A percentile compares a stretch with the other conserved stretches of the same genome.
Conservation (phyloP, 192 early-diverging fungal genomes). For the Backusella parvicylindrica region DNA sequence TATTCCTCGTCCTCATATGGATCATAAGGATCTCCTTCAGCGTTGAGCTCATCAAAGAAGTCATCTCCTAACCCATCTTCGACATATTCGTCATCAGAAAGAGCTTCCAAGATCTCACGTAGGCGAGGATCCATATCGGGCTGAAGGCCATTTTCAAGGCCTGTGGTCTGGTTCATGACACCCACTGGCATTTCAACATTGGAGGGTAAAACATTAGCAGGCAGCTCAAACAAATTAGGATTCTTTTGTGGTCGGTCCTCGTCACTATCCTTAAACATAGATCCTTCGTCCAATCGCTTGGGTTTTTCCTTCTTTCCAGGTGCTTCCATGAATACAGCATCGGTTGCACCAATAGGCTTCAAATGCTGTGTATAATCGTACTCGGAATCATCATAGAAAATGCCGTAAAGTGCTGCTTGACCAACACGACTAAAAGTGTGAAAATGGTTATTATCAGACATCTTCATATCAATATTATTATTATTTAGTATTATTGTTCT, state of each 20-base stretch:
- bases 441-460: background rate
- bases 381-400: conserved; percentile 86
- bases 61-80: conserved; percentile 78
- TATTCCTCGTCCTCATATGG: conserved; percentile 61
- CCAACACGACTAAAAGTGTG: conserved; percentile 42
- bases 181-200: conserved; percentile 64
- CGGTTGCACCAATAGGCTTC: conserved; percentile 71
- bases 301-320: conserved; percentile 51
- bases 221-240: conserved; percentile 50
- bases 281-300: conserved; percentile 25
- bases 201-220: conserved; percentile 75
- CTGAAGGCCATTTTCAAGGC: conserved; percentile 53
- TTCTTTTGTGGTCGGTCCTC: conserved; percentile 27
- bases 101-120: conserved; percentile 86
- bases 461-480: too few relatives aligned
- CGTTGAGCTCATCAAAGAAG: conserved; percentile 80
- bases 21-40: conserved; percentile 46
- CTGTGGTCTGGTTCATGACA: conserved; percentile 65
- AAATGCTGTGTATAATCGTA: conserved; percentile 97
- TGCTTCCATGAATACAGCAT: conserved; percentile 80
- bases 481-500: background rate
- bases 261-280: conserved; percentile 30
- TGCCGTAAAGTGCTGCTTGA: conserved; percentile 83
- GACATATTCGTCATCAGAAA: conserved; percentile 90
- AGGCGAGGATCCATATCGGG: conserved; percentile 79